Conservation (phyloP, 129 eudicot species). For the Helianthus tuberosus region DNA sequence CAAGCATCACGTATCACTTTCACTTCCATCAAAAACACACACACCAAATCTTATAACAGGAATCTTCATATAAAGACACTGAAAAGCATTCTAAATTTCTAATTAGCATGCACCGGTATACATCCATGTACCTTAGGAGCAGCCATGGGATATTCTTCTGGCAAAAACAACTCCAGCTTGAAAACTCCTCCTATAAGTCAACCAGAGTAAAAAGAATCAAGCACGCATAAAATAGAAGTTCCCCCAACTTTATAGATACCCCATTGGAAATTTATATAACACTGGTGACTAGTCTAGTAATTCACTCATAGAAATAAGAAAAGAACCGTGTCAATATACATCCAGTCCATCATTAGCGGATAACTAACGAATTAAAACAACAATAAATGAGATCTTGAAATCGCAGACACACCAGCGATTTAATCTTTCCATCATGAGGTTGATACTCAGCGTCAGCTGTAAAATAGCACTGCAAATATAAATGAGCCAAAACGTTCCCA, state of each 20-base stretch:
- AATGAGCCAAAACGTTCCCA: not conserved
- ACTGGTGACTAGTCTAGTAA: not conserved
- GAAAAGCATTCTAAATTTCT: not conserved
- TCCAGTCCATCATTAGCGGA: not conserved
- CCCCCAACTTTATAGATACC: not conserved
- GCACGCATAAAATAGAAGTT: not conserved
- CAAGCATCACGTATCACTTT: not conserved
- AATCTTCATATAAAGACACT: conserved; percentile 9
- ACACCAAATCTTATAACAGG: conserved; percentile 1
- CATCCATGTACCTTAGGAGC: conserved; percentile 54
- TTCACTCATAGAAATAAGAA: not conserved
- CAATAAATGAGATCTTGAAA: not conserved
- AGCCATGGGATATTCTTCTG: conserved; percentile 67
- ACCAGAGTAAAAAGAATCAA: conserved; percentile 20
- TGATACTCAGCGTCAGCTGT: conserved; percentile 7
- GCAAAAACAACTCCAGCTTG: conserved; percentile 61
- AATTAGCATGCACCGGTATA: conserved; percentile 7
- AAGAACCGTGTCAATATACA: not conserved
- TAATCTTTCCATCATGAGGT: not conserved
- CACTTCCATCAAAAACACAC: not conserved
- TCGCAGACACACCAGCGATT: conserved; percentile 2
- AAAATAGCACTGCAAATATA: not conserved
- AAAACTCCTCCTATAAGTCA: conserved; percentile 51
- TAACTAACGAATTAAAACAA: not conserved
- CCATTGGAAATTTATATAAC: conserved; percentile 13